phyloP scores from a whole-genome alignment of 768 basidiomycete species.

The Chiua virens region DNA sequence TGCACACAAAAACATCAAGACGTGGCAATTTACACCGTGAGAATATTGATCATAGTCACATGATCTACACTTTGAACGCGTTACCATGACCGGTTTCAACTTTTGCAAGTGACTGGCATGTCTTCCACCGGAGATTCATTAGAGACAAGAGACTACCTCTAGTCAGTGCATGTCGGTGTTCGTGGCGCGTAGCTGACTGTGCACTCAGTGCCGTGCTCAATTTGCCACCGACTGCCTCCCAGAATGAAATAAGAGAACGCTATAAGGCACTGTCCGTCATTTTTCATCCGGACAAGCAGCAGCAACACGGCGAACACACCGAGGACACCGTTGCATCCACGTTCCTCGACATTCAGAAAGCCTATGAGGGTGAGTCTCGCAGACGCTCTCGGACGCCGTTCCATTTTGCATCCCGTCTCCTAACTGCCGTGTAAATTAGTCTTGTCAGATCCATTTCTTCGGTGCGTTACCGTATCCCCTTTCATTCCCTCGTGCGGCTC shows the following conservation, averaged over 20 bases:
- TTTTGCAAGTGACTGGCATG: conserved; percentile 4
- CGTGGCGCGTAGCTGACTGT: neutral
- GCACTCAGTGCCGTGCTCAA: conserved; percentile 60
- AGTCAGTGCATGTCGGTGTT: conserved; percentile 21
- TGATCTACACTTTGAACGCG: conserved; percentile 9
- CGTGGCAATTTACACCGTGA: conserved; percentile 26
- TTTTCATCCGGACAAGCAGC: conserved; percentile 86
- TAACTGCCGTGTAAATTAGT: conserved; percentile 39
- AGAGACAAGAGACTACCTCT: conserved; percentile 26
- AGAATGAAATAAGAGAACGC: conserved; percentile 70
- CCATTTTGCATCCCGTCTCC: conserved; percentile 5
- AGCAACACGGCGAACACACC: conserved; percentile 58
- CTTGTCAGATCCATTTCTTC: conserved; percentile 68
- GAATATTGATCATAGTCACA: conserved; percentile 24
- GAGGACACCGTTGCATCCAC: conserved; percentile 61
- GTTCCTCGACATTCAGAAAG: conserved; percentile 78
- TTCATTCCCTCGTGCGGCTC: conserved; percentile 2
- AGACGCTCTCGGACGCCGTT: neutral
- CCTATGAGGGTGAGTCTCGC: conserved; percentile 65
- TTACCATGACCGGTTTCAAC: too few species aligned
- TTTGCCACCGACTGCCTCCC: conserved; percentile 59
- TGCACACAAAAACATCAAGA: conserved; percentile 6
- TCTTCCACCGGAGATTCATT: neutral
- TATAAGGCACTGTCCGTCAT: conserved; percentile 71
- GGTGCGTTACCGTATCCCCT: conserved; percentile 40